A percentile compares a stretch with the other conserved stretches of the same genome.
Conservation (phyloP, 257 asterid genomes). For the Paulownia fortunei region DNA sequence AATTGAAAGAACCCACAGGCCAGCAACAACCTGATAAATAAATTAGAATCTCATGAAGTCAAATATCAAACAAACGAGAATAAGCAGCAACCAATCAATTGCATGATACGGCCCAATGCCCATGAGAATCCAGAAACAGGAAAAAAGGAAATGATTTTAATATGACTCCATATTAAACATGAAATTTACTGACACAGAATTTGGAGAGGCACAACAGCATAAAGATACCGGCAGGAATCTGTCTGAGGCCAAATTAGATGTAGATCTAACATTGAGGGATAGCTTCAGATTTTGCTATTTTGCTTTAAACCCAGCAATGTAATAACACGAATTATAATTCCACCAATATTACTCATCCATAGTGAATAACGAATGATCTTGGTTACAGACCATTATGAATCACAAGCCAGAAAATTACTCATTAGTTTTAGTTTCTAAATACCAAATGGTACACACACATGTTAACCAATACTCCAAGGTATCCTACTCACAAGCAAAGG, state of each 20-base stretch:
- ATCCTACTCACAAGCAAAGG: not conserved
- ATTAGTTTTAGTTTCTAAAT: not conserved
- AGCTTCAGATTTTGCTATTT: not conserved
- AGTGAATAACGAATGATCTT: not conserved
- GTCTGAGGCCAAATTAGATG: not conserved
- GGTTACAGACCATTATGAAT: not conserved
- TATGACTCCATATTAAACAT: not conserved
- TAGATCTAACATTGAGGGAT: not conserved
- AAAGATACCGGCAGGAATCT: not conserved
- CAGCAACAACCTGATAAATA: conserved; percentile 61
- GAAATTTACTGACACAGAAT: not conserved
- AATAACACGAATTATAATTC: not conserved
- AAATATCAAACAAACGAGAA: not conserved
- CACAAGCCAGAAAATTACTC: not conserved
- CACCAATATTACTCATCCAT: not conserved
- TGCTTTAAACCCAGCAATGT: not conserved
- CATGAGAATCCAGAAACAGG: not conserved
- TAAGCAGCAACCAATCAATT: not conserved
- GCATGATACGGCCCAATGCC: not conserved
- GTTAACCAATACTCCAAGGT: not conserved
- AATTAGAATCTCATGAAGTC: not conserved
- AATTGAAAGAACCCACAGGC: conserved; percentile 77
- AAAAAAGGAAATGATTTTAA: not conserved
- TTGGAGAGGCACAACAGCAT: not conserved
- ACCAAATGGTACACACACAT: not conserved